Evolutionary conservation across 2,329 filamentous ascomycete species (phyloP).

Genomic region (Elsinoe perseae): DNA sequence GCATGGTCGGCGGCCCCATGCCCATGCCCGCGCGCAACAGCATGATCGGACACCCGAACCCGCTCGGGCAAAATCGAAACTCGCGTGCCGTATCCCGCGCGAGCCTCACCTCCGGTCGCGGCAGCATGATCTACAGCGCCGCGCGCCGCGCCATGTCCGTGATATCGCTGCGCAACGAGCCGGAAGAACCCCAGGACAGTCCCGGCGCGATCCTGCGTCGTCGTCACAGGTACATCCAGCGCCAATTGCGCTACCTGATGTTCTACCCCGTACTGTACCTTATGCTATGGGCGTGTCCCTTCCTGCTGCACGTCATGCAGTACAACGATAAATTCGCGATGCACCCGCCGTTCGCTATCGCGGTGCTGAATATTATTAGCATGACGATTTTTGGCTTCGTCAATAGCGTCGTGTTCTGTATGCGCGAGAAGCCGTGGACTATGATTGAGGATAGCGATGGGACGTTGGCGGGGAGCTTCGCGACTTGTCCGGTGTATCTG

Average conservation of each 20-base stretch:
- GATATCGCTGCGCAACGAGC: conserved; percentile 2
- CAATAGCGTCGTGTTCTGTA: conserved; percentile 56
- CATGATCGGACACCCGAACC: conserved; percentile 4
- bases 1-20: not conserved
- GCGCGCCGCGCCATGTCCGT: conserved; percentile 11
- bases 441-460: conserved; percentile 37
- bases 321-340: conserved; percentile 43
- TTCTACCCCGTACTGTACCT: conserved; percentile 64
- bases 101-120: not conserved
- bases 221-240: conserved; percentile 42
- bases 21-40: not conserved
- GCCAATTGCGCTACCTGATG: conserved; percentile 62
- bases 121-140: conserved; percentile 10
- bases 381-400: conserved; percentile 56
- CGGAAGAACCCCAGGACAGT: not conserved
- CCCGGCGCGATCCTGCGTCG: conserved; percentile 3
- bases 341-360: conserved; percentile 47
- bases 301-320: conserved; percentile 52
- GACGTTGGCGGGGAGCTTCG: conserved; percentile 32
- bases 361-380: conserved; percentile 46
- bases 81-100: not conserved
- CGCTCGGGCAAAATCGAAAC: conserved; percentile 1
- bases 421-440: conserved; percentile 60
- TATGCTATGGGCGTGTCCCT: conserved; percentile 60
- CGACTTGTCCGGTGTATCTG: conserved; percentile 73